phyloP scores from a whole-genome alignment of 352 stramenopile genomes.

The Phytophthora lateralis region DNA sequence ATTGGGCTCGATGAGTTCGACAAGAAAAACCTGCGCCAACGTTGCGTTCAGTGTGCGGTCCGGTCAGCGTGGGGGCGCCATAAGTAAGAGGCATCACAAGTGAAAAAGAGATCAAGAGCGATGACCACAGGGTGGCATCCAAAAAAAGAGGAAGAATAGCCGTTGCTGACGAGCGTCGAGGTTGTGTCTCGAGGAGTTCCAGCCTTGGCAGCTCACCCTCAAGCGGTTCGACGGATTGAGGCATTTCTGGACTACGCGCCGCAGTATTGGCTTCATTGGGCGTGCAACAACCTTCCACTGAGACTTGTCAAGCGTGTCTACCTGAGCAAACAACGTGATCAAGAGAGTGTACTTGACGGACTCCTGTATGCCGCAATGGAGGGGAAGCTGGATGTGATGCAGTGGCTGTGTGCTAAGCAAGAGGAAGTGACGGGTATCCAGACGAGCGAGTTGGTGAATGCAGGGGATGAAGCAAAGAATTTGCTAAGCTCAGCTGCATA shows the following conservation, averaged over 20 bases:
- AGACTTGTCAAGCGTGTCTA: constrained; percentile 3
- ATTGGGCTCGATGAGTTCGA: not conserved
- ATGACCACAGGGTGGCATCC: not conserved
- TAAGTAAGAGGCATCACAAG: not conserved
- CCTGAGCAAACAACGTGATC: not conserved
- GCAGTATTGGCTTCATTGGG: not conserved
- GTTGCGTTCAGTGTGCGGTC: no score
- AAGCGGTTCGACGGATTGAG: not conserved
- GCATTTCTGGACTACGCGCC: constrained; percentile 6
- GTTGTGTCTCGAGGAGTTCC: constrained; percentile 1
- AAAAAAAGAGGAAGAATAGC: not conserved
- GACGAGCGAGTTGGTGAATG: not conserved
- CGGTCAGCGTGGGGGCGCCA: no score
- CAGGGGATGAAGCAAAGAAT: no score
- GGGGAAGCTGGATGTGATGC: constrained; percentile 10
- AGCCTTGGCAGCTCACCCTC: not conserved
- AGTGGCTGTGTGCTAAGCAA: constrained; percentile 5
- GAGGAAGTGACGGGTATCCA: not conserved
- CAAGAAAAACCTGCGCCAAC: no score
- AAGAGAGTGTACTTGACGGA: not conserved
- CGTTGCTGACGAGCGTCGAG: constrained; percentile 3
- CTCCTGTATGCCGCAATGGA: not conserved
- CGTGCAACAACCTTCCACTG: not conserved
- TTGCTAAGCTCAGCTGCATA: not conserved
- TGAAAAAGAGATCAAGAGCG: not conserved